Conservation (phyloP, 805 yeast genomes). For the Candida incommunis region DNA sequence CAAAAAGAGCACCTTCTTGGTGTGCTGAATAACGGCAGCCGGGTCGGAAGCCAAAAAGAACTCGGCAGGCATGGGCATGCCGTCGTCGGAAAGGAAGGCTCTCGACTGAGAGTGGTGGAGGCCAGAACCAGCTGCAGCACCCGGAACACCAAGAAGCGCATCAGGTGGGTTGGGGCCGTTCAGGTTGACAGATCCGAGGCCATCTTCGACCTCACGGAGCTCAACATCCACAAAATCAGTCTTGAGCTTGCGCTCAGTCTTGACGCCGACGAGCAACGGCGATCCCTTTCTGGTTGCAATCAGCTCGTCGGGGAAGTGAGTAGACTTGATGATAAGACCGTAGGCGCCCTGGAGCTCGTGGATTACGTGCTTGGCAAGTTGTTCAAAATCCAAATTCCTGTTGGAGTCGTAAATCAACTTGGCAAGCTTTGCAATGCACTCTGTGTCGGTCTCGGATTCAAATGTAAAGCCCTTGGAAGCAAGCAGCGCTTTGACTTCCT, state of each 20-base stretch:
- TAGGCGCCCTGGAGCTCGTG: constrained; percentile 94
- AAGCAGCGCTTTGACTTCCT: constrained; percentile 77
- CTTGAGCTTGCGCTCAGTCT: constrained; percentile 86
- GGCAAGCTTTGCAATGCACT: constrained; percentile 90
- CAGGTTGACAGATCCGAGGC: constrained; percentile 8
- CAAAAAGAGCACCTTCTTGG: constrained; percentile 88
- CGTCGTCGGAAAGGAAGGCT: constrained; percentile 91
- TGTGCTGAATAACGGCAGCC: constrained; percentile 89
- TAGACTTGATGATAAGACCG: constrained; percentile 84
- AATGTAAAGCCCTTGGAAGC: constrained; percentile 66
- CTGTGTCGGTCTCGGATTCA: constrained; percentile 93
- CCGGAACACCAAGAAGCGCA: constrained; percentile 25
- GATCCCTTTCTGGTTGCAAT: constrained; percentile 98
- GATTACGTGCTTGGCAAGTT: constrained; percentile 82
- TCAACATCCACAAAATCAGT: constrained; percentile 98
- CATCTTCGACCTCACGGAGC: constrained; percentile 50
- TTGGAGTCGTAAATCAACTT: constrained; percentile 81
- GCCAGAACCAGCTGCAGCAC: constrained; percentile 45
- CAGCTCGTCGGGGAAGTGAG: constrained; percentile 88
- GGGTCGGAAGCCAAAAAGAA: constrained; percentile 95
- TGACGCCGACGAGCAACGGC: constrained; percentile 89
- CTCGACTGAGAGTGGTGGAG: constrained; percentile 88
- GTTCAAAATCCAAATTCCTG: constrained; percentile 75
- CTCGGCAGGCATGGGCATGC: constrained; percentile 85
- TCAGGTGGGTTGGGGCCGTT: constrained; percentile 9